Base-by-base conservation (phyloP, 768 basidiomycete species). In the Leccinum uliginosum region DNA sequence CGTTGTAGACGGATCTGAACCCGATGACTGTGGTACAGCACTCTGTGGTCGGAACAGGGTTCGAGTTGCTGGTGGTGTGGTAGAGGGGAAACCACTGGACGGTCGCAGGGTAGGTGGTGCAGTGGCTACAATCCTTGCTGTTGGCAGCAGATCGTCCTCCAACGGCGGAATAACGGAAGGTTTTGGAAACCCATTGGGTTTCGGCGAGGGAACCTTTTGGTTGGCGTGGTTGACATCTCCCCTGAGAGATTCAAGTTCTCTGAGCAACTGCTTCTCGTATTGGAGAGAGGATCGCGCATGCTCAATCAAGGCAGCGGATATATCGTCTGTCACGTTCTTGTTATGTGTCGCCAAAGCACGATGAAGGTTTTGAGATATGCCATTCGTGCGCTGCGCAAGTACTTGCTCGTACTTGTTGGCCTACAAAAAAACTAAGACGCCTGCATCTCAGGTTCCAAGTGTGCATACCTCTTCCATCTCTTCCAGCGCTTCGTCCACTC, bases 301-400 rank as follows among this genome's bases (percentile, higher is more conserved):
- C 71, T 98, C 93, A 47, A 98, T 84, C 53, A 98, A 76, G 0
- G 94, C 90, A 21, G 89, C 80, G 17, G 91, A 91, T 53, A 98
- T 81, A 69, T 99, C 97, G 55, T 95, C 91, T 53, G 96, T 90
- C 27, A 94, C 90, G 60, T 89, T 83, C 49, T 84, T 83, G 57
- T 89, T 91, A 72, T 99, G 93, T 1, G 83, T 83, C 35, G 87
- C 82, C 27, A 99, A 80, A 2, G 95, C 88, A 50, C 83, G 83
- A 64, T 97, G 94, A 17, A 99, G 78, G 64, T 98, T 95, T 63
- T 91, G 86, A 1, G 96, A 98, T 54, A 99, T 98, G 46, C 93
- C 93, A 51, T 92, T 82, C 3, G 95, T 88, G n/a, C 93, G 86
- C 51, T 82, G 83, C 4, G 89, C 85, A 24, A 98, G 82, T 8